These are phyloP conservation scores for Dictyostelium brefeldianum DNA, from an alignment of 78 protist species.

Conservation along the genomic window DNA sequence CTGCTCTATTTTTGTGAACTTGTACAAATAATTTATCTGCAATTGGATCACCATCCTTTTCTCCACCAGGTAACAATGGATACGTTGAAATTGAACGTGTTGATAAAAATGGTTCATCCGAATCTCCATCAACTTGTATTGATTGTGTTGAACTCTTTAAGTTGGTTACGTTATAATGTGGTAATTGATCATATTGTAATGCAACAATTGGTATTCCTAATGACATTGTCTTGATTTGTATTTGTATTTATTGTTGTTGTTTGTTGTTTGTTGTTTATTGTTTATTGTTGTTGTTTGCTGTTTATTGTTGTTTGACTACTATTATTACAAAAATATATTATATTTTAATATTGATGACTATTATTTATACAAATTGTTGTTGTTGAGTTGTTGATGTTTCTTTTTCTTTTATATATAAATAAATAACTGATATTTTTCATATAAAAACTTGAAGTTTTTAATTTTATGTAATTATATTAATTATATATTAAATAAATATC, in stretches of 20 bases:
- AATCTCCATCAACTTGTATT: slow-evolving; percentile 58
- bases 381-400: no score
- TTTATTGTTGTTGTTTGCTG: not conserved
- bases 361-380: no score
- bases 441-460: no score
- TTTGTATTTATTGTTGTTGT: not conserved
- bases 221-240: not conserved
- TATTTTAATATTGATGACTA: no score
- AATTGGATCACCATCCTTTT: slow-evolving; percentile 79
- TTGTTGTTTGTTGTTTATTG: not conserved
- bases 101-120: slow-evolving; percentile 64
- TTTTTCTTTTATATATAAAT: no score
- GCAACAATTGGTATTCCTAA: slow-evolving; percentile 50
- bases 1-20: slow-evolving; percentile 65
- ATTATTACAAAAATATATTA: no score
- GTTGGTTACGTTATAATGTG: slow-evolving; percentile 43
- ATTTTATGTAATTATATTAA: no score
- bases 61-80: slow-evolving; percentile 62
- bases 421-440: no score
- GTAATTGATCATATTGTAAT: slow-evolving; percentile 63
- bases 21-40: slow-evolving; percentile 69
- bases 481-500: no score
- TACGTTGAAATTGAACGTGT: slow-evolving; percentile 64
- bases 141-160: slow-evolving; percentile 63
- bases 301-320: not conserved